Evolutionary conservation across 805 yeast genomes (phyloP).

Genomic region (Kurtzmaniella fragi): DNA sequence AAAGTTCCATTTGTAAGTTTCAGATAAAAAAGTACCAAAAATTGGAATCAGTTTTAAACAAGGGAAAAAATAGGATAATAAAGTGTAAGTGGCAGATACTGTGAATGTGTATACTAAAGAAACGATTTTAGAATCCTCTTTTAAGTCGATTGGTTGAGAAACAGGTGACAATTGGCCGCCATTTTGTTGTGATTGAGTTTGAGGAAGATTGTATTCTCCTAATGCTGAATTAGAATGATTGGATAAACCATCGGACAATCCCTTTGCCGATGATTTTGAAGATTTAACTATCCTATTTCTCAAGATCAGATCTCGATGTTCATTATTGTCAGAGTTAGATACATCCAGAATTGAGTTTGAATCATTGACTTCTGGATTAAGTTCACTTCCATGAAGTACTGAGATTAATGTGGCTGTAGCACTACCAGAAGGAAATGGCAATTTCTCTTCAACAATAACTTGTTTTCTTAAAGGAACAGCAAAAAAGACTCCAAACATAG

Average conservation of each 20-base stretch:
- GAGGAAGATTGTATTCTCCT: no score
- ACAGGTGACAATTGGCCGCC: no score
- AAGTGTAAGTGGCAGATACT: constrained; percentile 68
- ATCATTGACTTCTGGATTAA: constrained; percentile 30
- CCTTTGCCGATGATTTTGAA: background rate
- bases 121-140: constrained; percentile 50
- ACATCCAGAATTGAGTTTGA: background rate
- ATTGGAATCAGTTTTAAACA: constrained; percentile 63
- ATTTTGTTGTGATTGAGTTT: no score
- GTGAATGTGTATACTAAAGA: constrained; percentile 57
- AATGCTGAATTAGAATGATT: no score
- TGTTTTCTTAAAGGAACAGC: constrained; percentile 86
- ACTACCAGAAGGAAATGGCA: constrained; percentile 91
- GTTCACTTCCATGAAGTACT: constrained; percentile 71
- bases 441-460: constrained; percentile 79
- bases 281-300: background rate
- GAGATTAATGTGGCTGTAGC: constrained; percentile 93
- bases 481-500: constrained; percentile 92
- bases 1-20: constrained; percentile 71
- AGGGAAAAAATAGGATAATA: constrained; percentile 70
- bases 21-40: constrained; percentile 63
- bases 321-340: background rate
- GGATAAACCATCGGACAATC: no score
- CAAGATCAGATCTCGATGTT: background rate
- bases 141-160: no score